These are phyloP conservation scores for Extremus antarcticus DNA, from an alignment of 495 filamentous ascomycete species.

Conservation along the genomic window DNA sequence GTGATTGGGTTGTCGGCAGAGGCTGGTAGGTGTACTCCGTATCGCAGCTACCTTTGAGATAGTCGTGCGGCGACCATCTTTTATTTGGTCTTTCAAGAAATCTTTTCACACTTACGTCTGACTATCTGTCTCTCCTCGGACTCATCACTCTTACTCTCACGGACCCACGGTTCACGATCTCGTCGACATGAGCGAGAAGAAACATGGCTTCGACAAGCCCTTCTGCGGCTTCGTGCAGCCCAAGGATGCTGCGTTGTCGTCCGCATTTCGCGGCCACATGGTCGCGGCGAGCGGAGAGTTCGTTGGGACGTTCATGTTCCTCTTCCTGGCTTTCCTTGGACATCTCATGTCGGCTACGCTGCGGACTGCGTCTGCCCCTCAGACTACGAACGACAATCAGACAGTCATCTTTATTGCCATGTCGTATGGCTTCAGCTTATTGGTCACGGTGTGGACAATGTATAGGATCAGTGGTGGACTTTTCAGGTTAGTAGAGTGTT, in stretches of 20 bases:
- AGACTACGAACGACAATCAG: conserved; percentile 17
- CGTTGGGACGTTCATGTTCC: conserved; percentile 24
- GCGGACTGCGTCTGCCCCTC: conserved; percentile 42
- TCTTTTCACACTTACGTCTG: too few species aligned
- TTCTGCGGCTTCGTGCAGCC: background rate
- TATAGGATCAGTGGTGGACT: conserved; percentile 25
- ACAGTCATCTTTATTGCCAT: conserved; percentile 21
- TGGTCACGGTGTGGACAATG: conserved; percentile 25
- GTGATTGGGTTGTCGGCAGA: too few species aligned
- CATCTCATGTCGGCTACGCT: conserved; percentile 24
- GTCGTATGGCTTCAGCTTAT: conserved; percentile 23
- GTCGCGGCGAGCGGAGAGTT: conserved; percentile 26
- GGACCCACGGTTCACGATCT: too few species aligned
- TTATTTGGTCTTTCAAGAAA: too few species aligned
- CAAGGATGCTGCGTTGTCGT: conserved; percentile 13
- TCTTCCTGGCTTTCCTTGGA: conserved; percentile 25
- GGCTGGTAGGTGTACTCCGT: too few species aligned
- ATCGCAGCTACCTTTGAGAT: too few species aligned
- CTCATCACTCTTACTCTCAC: too few species aligned
- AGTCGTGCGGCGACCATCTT: too few species aligned
- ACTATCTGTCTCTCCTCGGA: too few species aligned
- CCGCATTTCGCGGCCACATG: conserved; percentile 19
- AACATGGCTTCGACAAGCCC: conserved; percentile 3
- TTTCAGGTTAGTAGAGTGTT: conserved; percentile 9
- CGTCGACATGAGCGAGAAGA: background rate